Evolutionary conservation across 306 rosid genomes (phyloP).

Genomic region (Lathyrus sativus): DNA sequence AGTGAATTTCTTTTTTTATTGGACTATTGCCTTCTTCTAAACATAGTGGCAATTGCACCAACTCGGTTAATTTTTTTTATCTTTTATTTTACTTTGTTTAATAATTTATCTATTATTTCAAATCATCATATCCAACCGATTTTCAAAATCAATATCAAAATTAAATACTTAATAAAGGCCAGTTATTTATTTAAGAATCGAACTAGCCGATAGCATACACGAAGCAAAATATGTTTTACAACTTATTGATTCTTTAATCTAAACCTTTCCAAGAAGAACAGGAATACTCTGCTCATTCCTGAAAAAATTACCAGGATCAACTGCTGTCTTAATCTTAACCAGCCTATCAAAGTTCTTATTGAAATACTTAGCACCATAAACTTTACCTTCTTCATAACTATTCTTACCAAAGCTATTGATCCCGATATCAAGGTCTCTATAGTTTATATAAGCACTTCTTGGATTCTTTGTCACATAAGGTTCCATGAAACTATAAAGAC

Average conservation of each 20-base stretch:
- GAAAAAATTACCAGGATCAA: conserved; percentile 67
- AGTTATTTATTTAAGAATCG: not conserved
- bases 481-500: conserved; percentile 55
- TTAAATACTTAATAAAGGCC: not conserved
- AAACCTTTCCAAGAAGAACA: not conserved
- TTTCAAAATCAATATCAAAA: no score
- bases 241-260: not conserved
- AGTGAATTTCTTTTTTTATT: no score
- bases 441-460: conserved; percentile 54
- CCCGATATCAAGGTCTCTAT: conserved; percentile 70
- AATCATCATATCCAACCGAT: no score
- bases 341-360: conserved; percentile 54
- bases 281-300: conserved; percentile 72
- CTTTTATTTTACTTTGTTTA: no score
- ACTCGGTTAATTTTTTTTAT: no score
- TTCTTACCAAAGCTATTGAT: conserved; percentile 46
- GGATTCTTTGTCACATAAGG: conserved; percentile 62
- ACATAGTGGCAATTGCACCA: no score
- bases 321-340: conserved; percentile 54
- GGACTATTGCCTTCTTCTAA: no score
- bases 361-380: conserved; percentile 53
- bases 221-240: not conserved
- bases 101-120: no score
- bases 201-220: not conserved
- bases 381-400: conserved; percentile 48